phyloP scores from a whole-genome alignment of 108 stramenopile species.

The Cylindrotheca fusiformis region DNA sequence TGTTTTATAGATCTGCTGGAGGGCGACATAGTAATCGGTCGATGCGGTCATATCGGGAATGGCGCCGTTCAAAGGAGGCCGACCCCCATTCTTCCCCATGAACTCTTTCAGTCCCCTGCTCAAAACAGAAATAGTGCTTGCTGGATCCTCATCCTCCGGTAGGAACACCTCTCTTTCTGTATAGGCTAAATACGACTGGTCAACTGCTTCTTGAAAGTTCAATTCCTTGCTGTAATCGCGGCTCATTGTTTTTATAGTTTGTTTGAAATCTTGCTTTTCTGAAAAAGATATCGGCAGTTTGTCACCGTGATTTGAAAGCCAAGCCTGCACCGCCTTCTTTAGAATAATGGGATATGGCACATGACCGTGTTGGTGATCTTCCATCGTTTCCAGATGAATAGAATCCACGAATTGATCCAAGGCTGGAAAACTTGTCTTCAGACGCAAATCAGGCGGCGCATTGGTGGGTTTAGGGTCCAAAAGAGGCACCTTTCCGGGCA shows the following conservation, averaged over 20 bases:
- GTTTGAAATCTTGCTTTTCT: constrained; percentile 84
- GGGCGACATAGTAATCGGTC: constrained; percentile 70
- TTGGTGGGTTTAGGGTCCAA: constrained; percentile 76
- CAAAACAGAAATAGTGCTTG: constrained; percentile 26
- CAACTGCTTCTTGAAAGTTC: constrained; percentile 85
- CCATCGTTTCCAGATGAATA: constrained; percentile 40
- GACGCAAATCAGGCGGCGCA: constrained; percentile 69
- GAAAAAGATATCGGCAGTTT: constrained; percentile 49
- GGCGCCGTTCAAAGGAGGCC: constrained; percentile 81
- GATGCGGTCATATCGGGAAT: constrained; percentile 95
- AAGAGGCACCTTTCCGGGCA: constrained; percentile 41
- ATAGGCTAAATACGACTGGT: constrained; percentile 83
- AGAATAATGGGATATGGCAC: constrained; percentile 87
- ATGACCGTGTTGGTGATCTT: constrained; percentile 70
- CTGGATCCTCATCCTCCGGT: constrained; percentile 9
- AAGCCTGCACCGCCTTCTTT: constrained; percentile 44
- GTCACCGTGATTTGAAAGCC: constrained; percentile 33
- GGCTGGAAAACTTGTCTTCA: constrained; percentile 50
- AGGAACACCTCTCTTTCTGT: constrained; percentile 36
- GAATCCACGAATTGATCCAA: constrained; percentile 39
- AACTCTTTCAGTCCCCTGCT: constrained; percentile 53
- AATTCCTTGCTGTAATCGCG: constrained; percentile 68
- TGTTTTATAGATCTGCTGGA: constrained; percentile 77
- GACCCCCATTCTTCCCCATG: constrained; percentile 37
- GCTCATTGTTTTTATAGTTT: constrained; percentile 44